phyloP scores from a whole-genome alignment of 371 early-diverging fungal genomes.

The Capillidium heterosporum region DNA sequence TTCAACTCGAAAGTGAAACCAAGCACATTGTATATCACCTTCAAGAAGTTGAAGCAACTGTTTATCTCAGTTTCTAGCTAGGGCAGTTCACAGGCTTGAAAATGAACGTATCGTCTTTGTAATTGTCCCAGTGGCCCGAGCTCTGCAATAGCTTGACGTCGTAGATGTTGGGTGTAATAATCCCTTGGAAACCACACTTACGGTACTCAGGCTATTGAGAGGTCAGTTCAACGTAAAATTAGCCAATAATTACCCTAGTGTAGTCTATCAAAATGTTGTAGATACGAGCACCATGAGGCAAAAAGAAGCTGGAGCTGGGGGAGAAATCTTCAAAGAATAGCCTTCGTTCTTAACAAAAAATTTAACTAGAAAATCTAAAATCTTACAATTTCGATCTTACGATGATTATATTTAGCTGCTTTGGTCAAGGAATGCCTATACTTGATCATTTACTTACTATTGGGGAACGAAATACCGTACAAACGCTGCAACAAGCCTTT shows the following conservation, averaged over 20 bases:
- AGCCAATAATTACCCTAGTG: conserved; percentile 14
- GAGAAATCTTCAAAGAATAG: conserved; percentile 55
- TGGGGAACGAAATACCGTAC: conserved; percentile 99
- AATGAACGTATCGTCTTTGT: conserved; percentile 51
- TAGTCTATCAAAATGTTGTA: conserved; percentile 56
- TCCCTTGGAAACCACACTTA: conserved; percentile 81
- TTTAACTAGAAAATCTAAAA: neutral
- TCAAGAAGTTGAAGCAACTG: conserved; percentile 59
- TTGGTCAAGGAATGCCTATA: conserved; percentile 77
- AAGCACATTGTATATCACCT: conserved; percentile 76
- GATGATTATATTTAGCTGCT: conserved; percentile 90
- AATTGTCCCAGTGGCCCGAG: conserved; percentile 92
- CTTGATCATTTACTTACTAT: conserved; percentile 84
- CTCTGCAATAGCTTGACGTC: conserved; percentile 88
- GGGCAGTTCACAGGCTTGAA: conserved; percentile 98
- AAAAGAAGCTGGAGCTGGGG: conserved; percentile 89
- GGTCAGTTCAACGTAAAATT: no score
- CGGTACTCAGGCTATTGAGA: conserved; percentile 49
- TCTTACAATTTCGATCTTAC: conserved; percentile 67
- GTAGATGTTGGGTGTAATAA: conserved; percentile 91
- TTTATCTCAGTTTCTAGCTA: conserved; percentile 77
- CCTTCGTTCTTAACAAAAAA: conserved; percentile 15
- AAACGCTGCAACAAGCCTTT: conserved; percentile 96
- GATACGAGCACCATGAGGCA: conserved; percentile 86
- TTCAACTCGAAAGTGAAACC: conserved; percentile 74